Conservation (phyloP, 345 rosid species). For the Draba incana region DNA sequence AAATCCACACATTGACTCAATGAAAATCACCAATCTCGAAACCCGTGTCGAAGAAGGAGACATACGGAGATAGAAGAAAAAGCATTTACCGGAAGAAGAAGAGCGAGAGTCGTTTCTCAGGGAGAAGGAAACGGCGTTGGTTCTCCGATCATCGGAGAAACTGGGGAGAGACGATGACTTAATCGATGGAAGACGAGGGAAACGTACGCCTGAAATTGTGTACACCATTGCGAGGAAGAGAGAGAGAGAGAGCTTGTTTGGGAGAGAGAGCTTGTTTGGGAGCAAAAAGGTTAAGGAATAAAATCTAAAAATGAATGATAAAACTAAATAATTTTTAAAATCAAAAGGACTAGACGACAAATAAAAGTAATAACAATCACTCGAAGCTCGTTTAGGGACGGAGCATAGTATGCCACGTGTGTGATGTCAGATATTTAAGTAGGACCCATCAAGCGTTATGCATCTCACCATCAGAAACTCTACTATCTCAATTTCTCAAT, state of each 20-base stretch:
- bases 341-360: neutral
- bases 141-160: constrained; percentile 60
- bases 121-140: constrained; percentile 47
- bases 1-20: constrained; percentile 15
- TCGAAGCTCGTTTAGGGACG: constrained; percentile 35
- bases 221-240: constrained; percentile 52
- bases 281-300: neutral
- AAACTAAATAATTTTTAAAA: neutral
- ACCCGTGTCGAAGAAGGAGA: constrained; percentile 14
- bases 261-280: constrained; percentile 18
- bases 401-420: constrained; percentile 53
- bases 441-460: constrained; percentile 43
- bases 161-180: constrained; percentile 46
- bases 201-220: constrained; percentile 59
- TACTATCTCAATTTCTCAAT: constrained; percentile 17
- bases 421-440: constrained; percentile 30
- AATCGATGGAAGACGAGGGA: constrained; percentile 49
- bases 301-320: constrained; percentile 21
- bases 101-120: constrained; percentile 51
- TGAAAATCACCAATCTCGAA: constrained; percentile 35
- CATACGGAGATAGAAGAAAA: neutral
- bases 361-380: constrained; percentile 18
- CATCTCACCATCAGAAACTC: constrained; percentile 6
- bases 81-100: constrained; percentile 48
- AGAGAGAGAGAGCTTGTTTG: neutral